These are phyloP conservation scores for Musa troglodytarum DNA, from an alignment of 176 grass and related monocot genomes.

Conservation along the genomic window DNA sequence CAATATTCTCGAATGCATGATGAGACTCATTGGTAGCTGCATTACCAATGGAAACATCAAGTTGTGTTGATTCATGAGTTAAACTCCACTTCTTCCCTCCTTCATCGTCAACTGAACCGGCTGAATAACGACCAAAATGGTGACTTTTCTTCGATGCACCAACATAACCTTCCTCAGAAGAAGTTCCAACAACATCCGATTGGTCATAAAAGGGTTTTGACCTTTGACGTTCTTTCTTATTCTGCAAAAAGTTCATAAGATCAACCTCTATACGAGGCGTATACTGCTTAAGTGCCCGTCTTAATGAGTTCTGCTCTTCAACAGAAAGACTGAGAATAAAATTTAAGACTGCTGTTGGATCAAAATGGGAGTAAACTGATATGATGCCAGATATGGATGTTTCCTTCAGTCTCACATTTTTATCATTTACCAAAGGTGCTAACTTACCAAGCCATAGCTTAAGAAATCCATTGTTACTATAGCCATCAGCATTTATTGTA, in stretches of 20 bases:
- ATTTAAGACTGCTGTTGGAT: constrained; percentile 87
- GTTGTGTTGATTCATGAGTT: constrained; percentile 34
- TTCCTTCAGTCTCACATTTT: constrained; percentile 95
- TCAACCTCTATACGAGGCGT: constrained; percentile 98
- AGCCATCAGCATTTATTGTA: constrained; percentile 73
- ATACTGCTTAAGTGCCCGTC: constrained; percentile 87
- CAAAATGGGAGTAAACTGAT: constrained; percentile 91
- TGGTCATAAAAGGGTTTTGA: constrained; percentile 78
- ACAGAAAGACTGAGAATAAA: constrained; percentile 93
- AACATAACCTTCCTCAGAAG: constrained; percentile 75
- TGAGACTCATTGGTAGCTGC: constrained; percentile 31
- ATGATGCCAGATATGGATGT: constrained; percentile 92
- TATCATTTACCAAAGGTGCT: constrained; percentile 83
- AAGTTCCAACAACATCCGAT: constrained; percentile 66
- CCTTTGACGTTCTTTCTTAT: constrained; percentile 83
- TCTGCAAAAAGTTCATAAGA: constrained; percentile 97
- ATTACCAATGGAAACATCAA: constrained; percentile 26
- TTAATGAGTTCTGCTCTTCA: constrained; percentile 87
- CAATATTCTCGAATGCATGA: constrained; percentile 35
- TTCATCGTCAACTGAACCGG: constrained; percentile 58
- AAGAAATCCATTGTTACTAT: constrained; percentile 86
- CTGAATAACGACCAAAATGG: constrained; percentile 70
- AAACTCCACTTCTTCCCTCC: constrained; percentile 41
- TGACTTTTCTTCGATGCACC: constrained; percentile 61
- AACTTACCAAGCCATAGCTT: constrained; percentile 97